Base-by-base conservation (phyloP, 169 alveolate genomes). In the Fabrea salina region DNA sequence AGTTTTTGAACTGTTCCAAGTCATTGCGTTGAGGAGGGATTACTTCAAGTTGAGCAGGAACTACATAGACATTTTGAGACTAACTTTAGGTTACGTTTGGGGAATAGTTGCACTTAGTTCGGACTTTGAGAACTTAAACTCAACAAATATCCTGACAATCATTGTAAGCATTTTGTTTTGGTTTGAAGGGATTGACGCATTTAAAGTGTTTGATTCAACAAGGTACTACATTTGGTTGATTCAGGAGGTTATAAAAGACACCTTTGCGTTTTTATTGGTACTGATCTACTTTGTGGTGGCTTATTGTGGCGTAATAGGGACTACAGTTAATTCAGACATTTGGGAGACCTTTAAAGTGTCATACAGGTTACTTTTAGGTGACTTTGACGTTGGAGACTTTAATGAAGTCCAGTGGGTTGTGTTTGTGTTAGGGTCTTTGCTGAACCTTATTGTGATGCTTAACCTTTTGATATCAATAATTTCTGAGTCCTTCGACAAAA, bases 401-500 rank as follows among this genome's bases (percentile, higher is more conserved):
- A 7, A 16, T 32, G 51, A 11, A 30, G 7, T 33, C 32, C 35
- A 61, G 7, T 61, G 74, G 74, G 22, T 61, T 32, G 11, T 61
- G 8, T 61, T 61, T 32, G 7, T 61, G 56, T 8, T 61, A 7
- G 74, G 35, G 56, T 22, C 74, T 25, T 11, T 61, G 54, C 8
- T 61, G 32, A 30, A 30, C 43, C 74, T 25, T 8, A 50, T 70
- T 27, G 37, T 70, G n/a, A 47, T 70, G 39, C 13, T 47, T 22
- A 70, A 43, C 3, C 27, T 70, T 22, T 19, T 70, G 70, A 35
- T 70, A 19, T 43, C 79, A 5, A 25, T 43, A 19, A 50, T 70
- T 3, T 16, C 67, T 13, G 79, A 70, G 30, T 19, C 30, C 4
- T 70, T 43, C 49, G 79, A 70, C 6, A 43, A 70, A 49, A 37